Percentiles rank a stretch among this genome's conserved stretches.
phyloP scores from a whole-genome alignment of 2,329 filamentous ascomycete species.

The Apiospora hydei region DNA sequence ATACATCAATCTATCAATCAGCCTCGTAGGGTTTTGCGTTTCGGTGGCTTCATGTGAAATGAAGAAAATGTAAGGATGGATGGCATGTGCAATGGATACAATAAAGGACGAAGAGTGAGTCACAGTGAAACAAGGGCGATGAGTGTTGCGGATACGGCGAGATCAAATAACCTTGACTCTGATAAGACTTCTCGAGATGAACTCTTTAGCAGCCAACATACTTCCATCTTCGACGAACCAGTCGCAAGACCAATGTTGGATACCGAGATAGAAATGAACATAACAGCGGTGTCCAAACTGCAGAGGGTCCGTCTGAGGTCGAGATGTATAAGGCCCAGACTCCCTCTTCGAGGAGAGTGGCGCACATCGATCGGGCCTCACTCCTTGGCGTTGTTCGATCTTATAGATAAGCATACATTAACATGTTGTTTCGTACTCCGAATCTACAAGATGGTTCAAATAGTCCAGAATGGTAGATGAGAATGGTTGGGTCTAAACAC shows the following conservation, averaged over 20 bases:
- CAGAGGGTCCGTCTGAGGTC: background rate
- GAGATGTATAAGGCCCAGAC: background rate
- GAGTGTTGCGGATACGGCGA: background rate
- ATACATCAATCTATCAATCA: conserved; percentile 10
- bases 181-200: background rate
- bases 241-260: background rate
- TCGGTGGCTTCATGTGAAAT: background rate
- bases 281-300: background rate
- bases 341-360: background rate
- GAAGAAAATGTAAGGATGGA: background rate
- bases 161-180: background rate
- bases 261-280: background rate
- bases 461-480: background rate
- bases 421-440: background rate
- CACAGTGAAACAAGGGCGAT: background rate
- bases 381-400: background rate
- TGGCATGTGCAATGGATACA: background rate
- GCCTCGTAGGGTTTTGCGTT: background rate
- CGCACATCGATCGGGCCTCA: background rate
- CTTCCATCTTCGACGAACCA: background rate
- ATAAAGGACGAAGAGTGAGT: background rate
- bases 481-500: background rate
- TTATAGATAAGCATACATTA: background rate
- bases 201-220: background rate
- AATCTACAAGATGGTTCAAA: background rate